Percentiles rank a stretch among this genome's conserved stretches.
These are phyloP conservation scores for Prunella vulgaris DNA, from an alignment of 257 asterid species.

Conservation along the genomic window DNA sequence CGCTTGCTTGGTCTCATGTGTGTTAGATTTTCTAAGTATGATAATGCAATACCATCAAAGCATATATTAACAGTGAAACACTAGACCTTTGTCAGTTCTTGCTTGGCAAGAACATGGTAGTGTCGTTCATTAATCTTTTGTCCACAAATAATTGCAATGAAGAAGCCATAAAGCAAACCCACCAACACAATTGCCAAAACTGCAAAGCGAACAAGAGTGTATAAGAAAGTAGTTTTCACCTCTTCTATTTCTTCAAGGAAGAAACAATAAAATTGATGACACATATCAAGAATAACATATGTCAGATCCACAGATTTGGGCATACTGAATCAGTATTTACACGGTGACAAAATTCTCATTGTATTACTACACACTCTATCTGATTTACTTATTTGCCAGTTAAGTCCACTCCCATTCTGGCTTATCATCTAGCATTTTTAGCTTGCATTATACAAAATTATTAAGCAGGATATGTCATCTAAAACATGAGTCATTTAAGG, in stretches of 20 bases:
- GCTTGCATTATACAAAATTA: background rate
- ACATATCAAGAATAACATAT: background rate
- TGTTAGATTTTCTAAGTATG: background rate
- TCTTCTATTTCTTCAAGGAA: background rate
- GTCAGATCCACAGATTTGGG: background rate
- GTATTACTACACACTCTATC: background rate
- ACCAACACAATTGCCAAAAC: conserved; percentile 93
- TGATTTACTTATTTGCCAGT: background rate
- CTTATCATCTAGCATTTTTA: background rate
- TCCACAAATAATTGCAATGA: conserved; percentile 95
- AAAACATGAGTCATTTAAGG: background rate
- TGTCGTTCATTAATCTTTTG: conserved; percentile 96
- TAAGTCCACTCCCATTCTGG: background rate
- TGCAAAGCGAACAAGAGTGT: conserved; percentile 27
- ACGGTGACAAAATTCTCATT: background rate
- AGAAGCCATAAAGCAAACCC: conserved; percentile 97
- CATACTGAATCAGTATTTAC: too few relatives aligned
- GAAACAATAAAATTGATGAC: background rate
- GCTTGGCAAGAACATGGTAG: conserved; percentile 96
- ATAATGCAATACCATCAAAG: conserved; percentile 8
- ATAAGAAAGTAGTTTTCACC: background rate
- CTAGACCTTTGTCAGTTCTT: conserved; percentile 85
- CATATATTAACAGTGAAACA: conserved; percentile 2
- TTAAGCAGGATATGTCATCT: background rate
- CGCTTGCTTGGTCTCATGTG: background rate